phyloP scores from a whole-genome alignment of 2,329 filamentous ascomycete species.

The Aspergillus ochraceoroseus region DNA sequence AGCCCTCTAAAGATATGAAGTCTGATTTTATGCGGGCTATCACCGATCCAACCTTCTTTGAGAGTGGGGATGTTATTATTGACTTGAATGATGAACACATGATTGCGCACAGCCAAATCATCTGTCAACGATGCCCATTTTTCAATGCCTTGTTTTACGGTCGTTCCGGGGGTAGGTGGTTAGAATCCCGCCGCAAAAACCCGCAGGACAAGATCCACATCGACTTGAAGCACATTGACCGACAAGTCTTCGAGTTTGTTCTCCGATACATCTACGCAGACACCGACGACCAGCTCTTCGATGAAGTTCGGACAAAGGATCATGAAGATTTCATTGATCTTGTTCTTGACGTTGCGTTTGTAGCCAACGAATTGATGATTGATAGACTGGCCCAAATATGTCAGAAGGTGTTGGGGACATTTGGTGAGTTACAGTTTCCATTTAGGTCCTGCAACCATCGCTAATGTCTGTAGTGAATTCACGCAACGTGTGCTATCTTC shows the following conservation, averaged over 20 bases:
- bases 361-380: conserved; percentile 92
- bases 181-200: conserved; percentile 59
- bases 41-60: conserved; percentile 64
- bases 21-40: conserved; percentile 67
- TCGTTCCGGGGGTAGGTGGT: conserved; percentile 79
- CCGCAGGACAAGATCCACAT: conserved; percentile 57
- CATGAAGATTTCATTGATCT: conserved; percentile 82
- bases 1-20: conserved; percentile 60
- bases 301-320: conserved; percentile 64
- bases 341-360: conserved; percentile 83
- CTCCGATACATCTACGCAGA: conserved; percentile 80
- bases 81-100: conserved; percentile 68
- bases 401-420: conserved; percentile 74
- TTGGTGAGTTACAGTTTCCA: conserved; percentile 55
- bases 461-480: conserved; percentile 63
- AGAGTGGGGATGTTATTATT: conserved; percentile 72
- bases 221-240: conserved; percentile 75
- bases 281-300: conserved; percentile 72
- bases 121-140: conserved; percentile 84
- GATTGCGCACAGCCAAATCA: conserved; percentile 67
- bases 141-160: conserved; percentile 87
- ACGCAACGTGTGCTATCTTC: conserved; percentile 76
- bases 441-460: no score
- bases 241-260: conserved; percentile 70
- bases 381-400: conserved; percentile 86